Conservation (phyloP, 1,284 basidiomycete genomes). For the Moesziomyces aphidis region DNA sequence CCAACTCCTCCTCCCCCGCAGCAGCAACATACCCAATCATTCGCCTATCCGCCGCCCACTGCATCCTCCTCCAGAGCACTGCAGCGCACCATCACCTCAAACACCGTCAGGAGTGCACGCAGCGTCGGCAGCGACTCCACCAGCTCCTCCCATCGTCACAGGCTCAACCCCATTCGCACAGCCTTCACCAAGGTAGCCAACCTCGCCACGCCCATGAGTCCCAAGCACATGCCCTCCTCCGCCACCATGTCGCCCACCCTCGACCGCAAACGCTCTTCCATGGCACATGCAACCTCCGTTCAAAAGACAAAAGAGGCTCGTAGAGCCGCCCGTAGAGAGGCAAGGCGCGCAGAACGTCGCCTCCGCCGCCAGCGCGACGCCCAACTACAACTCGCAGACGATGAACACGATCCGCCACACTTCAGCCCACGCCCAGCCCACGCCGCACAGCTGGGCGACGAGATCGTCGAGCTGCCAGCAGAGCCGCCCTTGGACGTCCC, state of each 20-base stretch:
- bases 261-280: conserved; percentile 6
- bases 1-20: neutral
- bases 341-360: conserved; percentile 14
- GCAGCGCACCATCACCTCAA: conserved; percentile 24
- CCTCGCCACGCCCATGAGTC: conserved; percentile 25
- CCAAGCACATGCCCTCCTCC: conserved; percentile 3
- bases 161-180: conserved; percentile 15
- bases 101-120: conserved; percentile 13
- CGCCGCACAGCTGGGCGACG: conserved; percentile 36
- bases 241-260: conserved; percentile 6
- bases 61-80: conserved; percentile 6
- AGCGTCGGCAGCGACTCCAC: conserved; percentile 14
- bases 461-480: conserved; percentile 38
- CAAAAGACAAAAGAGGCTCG: conserved; percentile 41
- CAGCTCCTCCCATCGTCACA: conserved; percentile 14
- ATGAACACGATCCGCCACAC: conserved; percentile 12
- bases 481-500: conserved; percentile 47
- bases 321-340: conserved; percentile 27
- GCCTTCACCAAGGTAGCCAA: conserved; percentile 30
- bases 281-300: conserved; percentile 25
- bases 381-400: conserved; percentile 14
- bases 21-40: conserved; percentile 1
- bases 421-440: conserved; percentile 4
- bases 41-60: conserved; percentile 24
- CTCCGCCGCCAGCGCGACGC: conserved; percentile 21